Conservation (phyloP, 2,329 filamentous ascomycete genomes). For the Aspergillus unguis region DNA sequence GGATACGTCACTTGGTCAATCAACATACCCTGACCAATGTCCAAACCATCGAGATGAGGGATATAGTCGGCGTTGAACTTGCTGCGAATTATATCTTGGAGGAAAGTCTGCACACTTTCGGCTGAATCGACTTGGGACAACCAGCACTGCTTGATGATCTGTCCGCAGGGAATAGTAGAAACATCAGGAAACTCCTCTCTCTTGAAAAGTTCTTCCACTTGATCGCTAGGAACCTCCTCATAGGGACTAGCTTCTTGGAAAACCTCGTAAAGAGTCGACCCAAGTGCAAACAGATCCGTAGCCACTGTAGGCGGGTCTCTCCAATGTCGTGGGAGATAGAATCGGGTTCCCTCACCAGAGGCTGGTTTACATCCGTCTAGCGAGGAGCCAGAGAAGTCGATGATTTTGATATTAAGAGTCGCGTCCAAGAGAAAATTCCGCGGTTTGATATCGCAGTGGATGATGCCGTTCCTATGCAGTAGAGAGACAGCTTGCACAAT, state of each 20-base stretch:
- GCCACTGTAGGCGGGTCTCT: constrained; percentile 18
- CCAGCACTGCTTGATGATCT: background rate
- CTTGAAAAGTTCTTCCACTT: constrained; percentile 15
- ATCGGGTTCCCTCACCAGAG: constrained; percentile 18
- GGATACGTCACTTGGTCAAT: constrained; percentile 6
- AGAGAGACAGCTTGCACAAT: too few species aligned
- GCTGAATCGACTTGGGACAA: background rate
- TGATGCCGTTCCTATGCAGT: too few species aligned
- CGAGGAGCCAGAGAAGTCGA: too few species aligned
- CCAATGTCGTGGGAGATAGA: constrained; percentile 21
- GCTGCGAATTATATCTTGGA: constrained; percentile 7
- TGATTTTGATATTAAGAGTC: too few species aligned
- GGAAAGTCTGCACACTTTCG: too few species aligned
- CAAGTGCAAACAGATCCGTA: constrained; percentile 21
- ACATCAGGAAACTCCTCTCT: constrained; percentile 18
- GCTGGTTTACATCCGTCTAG: too few species aligned
- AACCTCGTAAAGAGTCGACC: constrained; percentile 22
- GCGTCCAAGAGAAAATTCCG: too few species aligned
- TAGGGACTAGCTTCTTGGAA: constrained; percentile 17
- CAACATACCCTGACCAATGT: constrained; percentile 10
- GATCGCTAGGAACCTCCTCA: constrained; percentile 19
- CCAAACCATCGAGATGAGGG: constrained; percentile 13
- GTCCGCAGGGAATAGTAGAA: constrained; percentile 17
- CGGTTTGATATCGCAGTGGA: too few species aligned
- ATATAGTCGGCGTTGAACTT: constrained; percentile 13